Conservation (phyloP, 2,329 filamentous ascomycete genomes). For the Colletotrichum orbiculare region DNA sequence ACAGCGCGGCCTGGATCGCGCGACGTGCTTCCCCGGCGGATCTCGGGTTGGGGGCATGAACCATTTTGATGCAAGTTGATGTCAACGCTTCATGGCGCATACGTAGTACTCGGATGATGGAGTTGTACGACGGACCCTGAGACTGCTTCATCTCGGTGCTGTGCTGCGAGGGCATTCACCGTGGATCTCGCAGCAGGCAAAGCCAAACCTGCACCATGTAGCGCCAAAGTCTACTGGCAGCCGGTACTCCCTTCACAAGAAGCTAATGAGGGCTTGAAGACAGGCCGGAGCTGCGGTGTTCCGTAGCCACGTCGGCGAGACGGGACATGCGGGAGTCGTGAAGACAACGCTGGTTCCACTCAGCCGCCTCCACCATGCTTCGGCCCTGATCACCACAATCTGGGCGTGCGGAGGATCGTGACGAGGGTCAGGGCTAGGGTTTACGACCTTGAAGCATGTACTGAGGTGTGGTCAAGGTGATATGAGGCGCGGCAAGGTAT, state of each 20-base stretch:
- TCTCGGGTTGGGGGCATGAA: slow-evolving; percentile 34
- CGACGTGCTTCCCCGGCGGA: slow-evolving; percentile 37
- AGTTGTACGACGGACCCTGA: slow-evolving; percentile 8
- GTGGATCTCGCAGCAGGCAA: no score
- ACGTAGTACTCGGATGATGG: slow-evolving; percentile 10
- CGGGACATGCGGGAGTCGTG: slow-evolving; percentile 13
- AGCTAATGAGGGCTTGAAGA: slow-evolving; percentile 13
- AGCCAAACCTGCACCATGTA: not conserved
- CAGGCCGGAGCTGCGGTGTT: slow-evolving; percentile 1
- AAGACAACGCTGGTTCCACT: slow-evolving; percentile 30
- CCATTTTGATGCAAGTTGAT: slow-evolving; percentile 31
- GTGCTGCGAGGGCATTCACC: no score
- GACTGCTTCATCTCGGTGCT: no score
- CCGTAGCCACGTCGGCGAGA: slow-evolving; percentile 10
- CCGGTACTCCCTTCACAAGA: not conserved
- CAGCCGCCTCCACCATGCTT: slow-evolving; percentile 15
- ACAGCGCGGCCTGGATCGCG: slow-evolving; percentile 32
- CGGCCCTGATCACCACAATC: slow-evolving; percentile 25
- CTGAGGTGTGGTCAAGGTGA: slow-evolving; percentile 19
- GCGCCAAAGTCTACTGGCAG: slow-evolving; percentile 1
- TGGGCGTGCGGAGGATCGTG: slow-evolving; percentile 29
- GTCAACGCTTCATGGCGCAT: slow-evolving; percentile 25
- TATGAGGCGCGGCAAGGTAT: slow-evolving; percentile 20
- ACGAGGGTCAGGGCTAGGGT: slow-evolving; percentile 34
- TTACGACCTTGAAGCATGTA: slow-evolving; percentile 5